Conservation (phyloP, 75 land plant species). For the Sequoia sempervirens region DNA sequence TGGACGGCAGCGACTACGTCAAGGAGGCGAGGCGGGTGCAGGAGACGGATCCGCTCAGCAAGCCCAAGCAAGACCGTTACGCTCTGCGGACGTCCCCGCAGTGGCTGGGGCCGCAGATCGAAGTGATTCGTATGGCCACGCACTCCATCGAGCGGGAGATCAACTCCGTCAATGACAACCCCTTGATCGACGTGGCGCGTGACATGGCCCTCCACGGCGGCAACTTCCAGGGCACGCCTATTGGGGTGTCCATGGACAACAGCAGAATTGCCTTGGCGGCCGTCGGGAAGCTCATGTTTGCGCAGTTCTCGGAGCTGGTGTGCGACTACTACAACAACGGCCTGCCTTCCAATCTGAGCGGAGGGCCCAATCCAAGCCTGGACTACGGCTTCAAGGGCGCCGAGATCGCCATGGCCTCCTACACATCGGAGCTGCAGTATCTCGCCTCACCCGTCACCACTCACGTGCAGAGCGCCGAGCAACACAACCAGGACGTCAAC, state of each 20-base stretch:
- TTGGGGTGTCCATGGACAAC: constrained; percentile 63
- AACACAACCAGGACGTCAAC: no score
- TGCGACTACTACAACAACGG: constrained; percentile 46
- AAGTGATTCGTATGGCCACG: no score
- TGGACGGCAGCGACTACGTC: no score
- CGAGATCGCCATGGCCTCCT: no score
- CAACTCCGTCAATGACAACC: no score
- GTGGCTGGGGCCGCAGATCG: no score
- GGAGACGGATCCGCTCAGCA: no score
- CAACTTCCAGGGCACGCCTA: constrained; percentile 51
- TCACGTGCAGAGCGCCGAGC: no score
- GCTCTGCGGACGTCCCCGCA: constrained; percentile 21
- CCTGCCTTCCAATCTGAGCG: constrained; percentile 42
- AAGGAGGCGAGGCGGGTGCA: no score
- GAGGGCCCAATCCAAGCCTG: constrained; percentile 36
- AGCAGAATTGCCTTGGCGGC: constrained; percentile 38
- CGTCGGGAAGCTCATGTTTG: constrained; percentile 15
- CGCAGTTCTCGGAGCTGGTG: not conserved
- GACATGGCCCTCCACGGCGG: constrained; percentile 18
- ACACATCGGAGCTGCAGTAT: no score
- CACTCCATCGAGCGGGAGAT: no score
- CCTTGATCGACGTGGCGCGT: not conserved
- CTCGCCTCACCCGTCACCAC: no score
- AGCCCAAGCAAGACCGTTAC: constrained; percentile 3
- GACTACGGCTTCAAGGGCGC: constrained; percentile 46